Conservation (phyloP, 2,329 filamentous ascomycete genomes). For the Apiospora phragmitis region DNA sequence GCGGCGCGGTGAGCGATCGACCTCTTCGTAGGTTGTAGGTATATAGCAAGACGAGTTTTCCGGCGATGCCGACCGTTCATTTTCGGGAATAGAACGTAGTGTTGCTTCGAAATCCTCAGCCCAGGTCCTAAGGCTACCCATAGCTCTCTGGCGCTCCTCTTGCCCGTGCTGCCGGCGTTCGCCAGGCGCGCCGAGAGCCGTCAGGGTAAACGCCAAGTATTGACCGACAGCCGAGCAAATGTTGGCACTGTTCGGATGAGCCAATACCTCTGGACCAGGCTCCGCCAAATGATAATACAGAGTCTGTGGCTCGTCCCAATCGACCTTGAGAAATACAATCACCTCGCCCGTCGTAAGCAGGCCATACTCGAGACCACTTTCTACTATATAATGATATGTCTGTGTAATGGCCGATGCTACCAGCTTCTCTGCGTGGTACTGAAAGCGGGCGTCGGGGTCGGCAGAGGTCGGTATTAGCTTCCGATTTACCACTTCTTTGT, state of each 20-base stretch:
- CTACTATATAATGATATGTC: constrained; percentile 51
- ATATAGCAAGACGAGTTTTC: constrained; percentile 19
- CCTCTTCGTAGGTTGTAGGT: constrained; percentile 20
- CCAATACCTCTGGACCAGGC: constrained; percentile 25
- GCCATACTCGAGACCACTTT: constrained; percentile 44
- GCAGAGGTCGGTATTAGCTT: constrained; percentile 26
- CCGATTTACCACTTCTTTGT: constrained; percentile 35
- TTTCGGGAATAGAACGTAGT: constrained; percentile 21
- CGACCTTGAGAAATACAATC: constrained; percentile 45
- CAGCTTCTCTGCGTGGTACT: constrained; percentile 38
- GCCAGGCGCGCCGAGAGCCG: constrained; percentile 38
- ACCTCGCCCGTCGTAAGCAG: constrained; percentile 43
- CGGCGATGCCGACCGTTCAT: constrained; percentile 24
- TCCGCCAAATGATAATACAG: constrained; percentile 34
- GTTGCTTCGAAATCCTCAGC: constrained; percentile 26
- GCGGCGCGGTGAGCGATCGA: constrained; percentile 22
- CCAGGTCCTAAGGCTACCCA: constrained; percentile 19
- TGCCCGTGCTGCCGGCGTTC: constrained; percentile 30
- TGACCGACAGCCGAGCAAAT: constrained; percentile 30
- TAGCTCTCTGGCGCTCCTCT: constrained; percentile 20
- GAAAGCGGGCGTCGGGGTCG: constrained; percentile 33
- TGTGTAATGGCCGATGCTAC: constrained; percentile 45
- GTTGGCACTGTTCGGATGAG: constrained; percentile 21
- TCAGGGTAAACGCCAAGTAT: constrained; percentile 30
- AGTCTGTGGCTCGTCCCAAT: constrained; percentile 26